Evolutionary conservation across 495 filamentous ascomycete genomes (phyloP).

Genomic region (Poronia punctata): DNA sequence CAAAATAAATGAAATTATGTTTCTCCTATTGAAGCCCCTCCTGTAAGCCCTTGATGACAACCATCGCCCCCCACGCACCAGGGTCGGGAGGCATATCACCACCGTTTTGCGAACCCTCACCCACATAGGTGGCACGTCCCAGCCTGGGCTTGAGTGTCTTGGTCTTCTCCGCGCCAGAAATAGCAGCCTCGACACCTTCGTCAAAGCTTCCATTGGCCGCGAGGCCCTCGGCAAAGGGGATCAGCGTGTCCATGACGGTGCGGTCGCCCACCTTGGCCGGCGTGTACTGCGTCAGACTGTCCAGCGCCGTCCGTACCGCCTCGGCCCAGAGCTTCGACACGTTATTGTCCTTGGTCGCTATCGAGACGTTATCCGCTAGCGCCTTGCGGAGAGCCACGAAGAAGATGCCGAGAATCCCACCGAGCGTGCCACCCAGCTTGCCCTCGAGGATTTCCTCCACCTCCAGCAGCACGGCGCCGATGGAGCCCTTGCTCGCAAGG

Average conservation of each 20-base stretch:
- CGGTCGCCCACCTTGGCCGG: constrained; percentile 42
- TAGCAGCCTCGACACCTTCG: constrained; percentile 44
- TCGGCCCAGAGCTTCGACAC: constrained; percentile 30
- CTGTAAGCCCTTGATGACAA: constrained; percentile 47
- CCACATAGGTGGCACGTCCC: constrained; percentile 55
- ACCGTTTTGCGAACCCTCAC: constrained; percentile 34
- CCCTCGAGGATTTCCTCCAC: constrained; percentile 50
- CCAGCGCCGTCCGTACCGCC: constrained; percentile 29
- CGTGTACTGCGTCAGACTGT: constrained; percentile 41
- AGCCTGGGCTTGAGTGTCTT: constrained; percentile 48
- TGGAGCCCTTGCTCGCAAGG: constrained; percentile 35
- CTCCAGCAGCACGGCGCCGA: constrained; percentile 45
- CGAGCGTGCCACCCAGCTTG: constrained; percentile 55
- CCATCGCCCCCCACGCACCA: constrained; percentile 55
- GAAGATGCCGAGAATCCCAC: constrained; percentile 54
- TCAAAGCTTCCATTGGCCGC: constrained; percentile 34
- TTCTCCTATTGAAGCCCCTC: constrained; percentile 11
- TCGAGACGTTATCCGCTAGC: constrained; percentile 32
- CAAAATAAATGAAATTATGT: too few relatives aligned
- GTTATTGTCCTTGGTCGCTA: constrained; percentile 23
- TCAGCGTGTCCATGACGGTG: constrained; percentile 53
- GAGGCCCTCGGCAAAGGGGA: constrained; percentile 49
- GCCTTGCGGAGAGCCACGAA: constrained; percentile 49
- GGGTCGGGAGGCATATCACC: constrained; percentile 49
- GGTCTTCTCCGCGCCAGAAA: constrained; percentile 48